Evolutionary conservation across 2,329 filamentous ascomycete genomes (phyloP).

Genomic region (Cladosporium austrohemisphaericum): DNA sequence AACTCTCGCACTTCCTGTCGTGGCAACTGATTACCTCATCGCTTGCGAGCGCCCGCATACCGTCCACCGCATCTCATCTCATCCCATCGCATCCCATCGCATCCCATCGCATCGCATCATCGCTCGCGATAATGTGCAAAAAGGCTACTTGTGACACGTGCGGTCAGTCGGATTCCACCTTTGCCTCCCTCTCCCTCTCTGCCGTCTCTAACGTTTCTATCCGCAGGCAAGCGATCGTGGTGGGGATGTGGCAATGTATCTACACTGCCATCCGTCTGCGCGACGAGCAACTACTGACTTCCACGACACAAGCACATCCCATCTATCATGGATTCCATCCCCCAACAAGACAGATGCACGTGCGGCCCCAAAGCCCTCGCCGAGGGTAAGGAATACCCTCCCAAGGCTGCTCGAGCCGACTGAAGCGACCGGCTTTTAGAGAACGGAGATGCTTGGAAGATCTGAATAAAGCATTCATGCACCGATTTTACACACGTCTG

Average conservation of each 20-base stretch:
- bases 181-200: background rate
- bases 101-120: too few relatives aligned
- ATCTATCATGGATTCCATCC: conserved; percentile 61
- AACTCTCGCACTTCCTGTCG: background rate
- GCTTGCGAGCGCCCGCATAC: background rate
- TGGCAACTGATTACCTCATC: background rate
- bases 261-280: background rate
- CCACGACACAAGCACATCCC: conserved; percentile 53
- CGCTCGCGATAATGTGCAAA: conserved; percentile 55
- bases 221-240: conserved; percentile 32
- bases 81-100: too few relatives aligned
- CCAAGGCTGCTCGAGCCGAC: conserved; percentile 49
- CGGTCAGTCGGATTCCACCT: conserved; percentile 46
- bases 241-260: conserved; percentile 30
- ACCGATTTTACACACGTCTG: background rate
- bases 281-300: background rate
- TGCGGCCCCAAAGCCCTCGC: conserved; percentile 62
- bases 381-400: conserved; percentile 61
- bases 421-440: background rate
- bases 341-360: conserved; percentile 58
- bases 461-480: background rate
- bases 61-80: too few relatives aligned
- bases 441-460: background rate
- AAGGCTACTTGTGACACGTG: conserved; percentile 60
- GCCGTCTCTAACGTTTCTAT: conserved; percentile 8